Conservation (phyloP, 2,329 filamentous ascomycete genomes). For the Trichoderma aggressivum region DNA sequence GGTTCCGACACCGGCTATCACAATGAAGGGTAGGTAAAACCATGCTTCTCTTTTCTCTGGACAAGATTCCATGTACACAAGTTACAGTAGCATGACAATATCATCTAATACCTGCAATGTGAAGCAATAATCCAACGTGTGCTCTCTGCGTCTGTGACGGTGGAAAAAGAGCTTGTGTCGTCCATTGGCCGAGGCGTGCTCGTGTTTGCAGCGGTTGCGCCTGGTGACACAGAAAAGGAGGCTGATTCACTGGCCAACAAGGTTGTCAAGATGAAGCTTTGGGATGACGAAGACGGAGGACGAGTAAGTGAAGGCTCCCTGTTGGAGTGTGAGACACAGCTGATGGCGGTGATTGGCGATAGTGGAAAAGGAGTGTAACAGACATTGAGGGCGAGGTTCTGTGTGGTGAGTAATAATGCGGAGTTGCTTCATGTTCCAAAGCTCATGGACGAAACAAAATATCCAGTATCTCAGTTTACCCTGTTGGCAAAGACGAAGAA, state of each 20-base stretch:
- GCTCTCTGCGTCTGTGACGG: slow-evolving; percentile 90
- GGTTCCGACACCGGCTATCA: neutral
- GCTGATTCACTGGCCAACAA: slow-evolving; percentile 79
- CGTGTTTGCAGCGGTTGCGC: slow-evolving; percentile 87
- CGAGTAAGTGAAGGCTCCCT: slow-evolving; percentile 48
- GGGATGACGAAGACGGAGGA: slow-evolving; percentile 75
- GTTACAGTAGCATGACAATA: neutral
- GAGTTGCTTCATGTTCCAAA: no score
- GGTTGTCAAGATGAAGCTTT: slow-evolving; percentile 84
- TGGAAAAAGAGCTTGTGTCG: slow-evolving; percentile 85
- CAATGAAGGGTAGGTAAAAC: slow-evolving; percentile 17
- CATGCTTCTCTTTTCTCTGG: neutral
- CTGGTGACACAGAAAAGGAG: slow-evolving; percentile 86
- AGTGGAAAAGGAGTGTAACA: slow-evolving; percentile 89
- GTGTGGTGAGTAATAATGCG: slow-evolving; percentile 78
- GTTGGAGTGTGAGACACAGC: neutral
- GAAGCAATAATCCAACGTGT: slow-evolving; percentile 90
- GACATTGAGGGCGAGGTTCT: slow-evolving; percentile 90
- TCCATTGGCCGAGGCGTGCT: slow-evolving; percentile 87
- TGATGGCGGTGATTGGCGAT: neutral
- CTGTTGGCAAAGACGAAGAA: slow-evolving; percentile 91
- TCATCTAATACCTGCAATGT: slow-evolving; percentile 16
- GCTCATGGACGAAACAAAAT: neutral
- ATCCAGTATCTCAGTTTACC: slow-evolving; percentile 92
- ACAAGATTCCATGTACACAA: neutral